phyloP scores from a whole-genome alignment of 2,329 filamentous ascomycete species.

The Hypocreales sp. region DNA sequence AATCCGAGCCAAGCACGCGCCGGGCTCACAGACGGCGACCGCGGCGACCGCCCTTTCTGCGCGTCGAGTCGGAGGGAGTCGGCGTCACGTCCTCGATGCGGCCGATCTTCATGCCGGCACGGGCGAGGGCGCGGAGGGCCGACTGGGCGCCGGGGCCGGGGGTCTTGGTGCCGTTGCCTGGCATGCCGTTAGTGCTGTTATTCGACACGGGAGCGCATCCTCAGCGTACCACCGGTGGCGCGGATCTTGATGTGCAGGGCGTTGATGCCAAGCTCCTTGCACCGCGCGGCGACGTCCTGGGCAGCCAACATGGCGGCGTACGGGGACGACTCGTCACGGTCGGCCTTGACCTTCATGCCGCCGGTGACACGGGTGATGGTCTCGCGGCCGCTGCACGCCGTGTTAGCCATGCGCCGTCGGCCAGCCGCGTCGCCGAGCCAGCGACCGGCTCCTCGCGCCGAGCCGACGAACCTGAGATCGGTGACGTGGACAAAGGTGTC shows the following conservation, averaged over 20 bases:
- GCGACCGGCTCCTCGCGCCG: no score
- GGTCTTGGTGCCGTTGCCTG: constrained; percentile 98
- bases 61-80: constrained; percentile 96
- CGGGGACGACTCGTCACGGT: constrained; percentile 98
- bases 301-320: constrained; percentile 99
- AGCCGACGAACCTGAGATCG: constrained; percentile 95
- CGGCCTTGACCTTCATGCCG: constrained; percentile 99
- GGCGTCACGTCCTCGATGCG: constrained; percentile 99
- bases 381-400: constrained; percentile 74
- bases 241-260: constrained; percentile 99
- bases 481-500: constrained; percentile 97
- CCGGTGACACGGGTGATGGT: constrained; percentile 99
- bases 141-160: constrained; percentile 98
- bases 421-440: no score
- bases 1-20: constrained; percentile 11
- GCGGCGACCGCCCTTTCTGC: constrained; percentile 99
- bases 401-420: constrained; percentile 3
- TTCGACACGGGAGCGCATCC: no score
- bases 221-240: constrained; percentile 90
- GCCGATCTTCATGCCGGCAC: constrained; percentile 99
- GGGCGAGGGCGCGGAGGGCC: constrained; percentile 93
- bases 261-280: constrained; percentile 59
- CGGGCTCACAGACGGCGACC: constrained; percentile 90
- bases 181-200: not conserved
- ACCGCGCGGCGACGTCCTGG: constrained; percentile 87